Conservation (phyloP, 768 basidiomycete genomes). For the Podaxis sp. region DNA sequence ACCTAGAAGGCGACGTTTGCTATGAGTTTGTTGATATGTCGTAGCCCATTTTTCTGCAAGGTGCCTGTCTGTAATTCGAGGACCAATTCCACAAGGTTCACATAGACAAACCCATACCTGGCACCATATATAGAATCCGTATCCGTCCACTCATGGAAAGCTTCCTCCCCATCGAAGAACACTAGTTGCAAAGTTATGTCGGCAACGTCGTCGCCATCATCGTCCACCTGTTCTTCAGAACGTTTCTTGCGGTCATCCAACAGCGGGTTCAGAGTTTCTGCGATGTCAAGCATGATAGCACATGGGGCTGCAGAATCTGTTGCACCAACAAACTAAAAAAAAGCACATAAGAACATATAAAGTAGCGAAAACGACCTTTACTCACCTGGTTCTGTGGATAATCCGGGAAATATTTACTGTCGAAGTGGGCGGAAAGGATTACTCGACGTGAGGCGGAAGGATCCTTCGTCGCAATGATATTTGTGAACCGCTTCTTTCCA, state of each 20-base stretch:
- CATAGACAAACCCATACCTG: slow-evolving; percentile 46
- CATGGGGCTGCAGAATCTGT: slow-evolving; percentile 97
- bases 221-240: slow-evolving; percentile 54
- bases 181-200: slow-evolving; percentile 89
- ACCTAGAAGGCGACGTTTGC: slow-evolving; percentile 55
- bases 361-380: slow-evolving; percentile 8
- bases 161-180: slow-evolving; percentile 98
- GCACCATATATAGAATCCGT: slow-evolving; percentile 96
- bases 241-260: slow-evolving; percentile 59
- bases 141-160: slow-evolving; percentile 86
- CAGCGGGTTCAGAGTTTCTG: slow-evolving; percentile 76
- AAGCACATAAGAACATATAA: slow-evolving; percentile 8
- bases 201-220: slow-evolving; percentile 52
- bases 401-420: slow-evolving; percentile 82
- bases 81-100: not conserved
- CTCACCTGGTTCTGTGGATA: slow-evolving; percentile 76
- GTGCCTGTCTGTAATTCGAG: slow-evolving; percentile 52
- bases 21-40: slow-evolving; percentile 61
- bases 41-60: slow-evolving; percentile 83
- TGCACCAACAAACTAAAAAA: slow-evolving; percentile 85
- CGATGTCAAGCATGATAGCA: slow-evolving; percentile 91
- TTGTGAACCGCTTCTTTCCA: slow-evolving; percentile 78
- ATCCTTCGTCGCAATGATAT: slow-evolving; percentile 94
- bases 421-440: slow-evolving; percentile 89
- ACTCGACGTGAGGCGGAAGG: slow-evolving; percentile 79